Conservation (phyloP, 2,329 filamentous ascomycete species). For the Aspergillus fructus region DNA sequence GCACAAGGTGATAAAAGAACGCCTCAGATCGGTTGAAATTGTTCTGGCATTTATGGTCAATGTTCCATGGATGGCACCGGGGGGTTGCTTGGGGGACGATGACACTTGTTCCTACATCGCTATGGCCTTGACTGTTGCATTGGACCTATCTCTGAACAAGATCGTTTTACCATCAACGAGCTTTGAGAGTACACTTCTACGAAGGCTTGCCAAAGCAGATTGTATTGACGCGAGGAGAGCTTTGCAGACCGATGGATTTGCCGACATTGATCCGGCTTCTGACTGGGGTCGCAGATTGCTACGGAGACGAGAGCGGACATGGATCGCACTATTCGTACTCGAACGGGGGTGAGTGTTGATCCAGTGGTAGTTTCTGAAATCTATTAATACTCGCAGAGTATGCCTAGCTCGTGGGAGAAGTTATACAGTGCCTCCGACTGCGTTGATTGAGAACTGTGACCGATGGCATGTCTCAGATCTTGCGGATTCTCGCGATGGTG, state of each 20-base stretch:
- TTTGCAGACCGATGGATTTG: slow-evolving; percentile 66
- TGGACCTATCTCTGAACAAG: slow-evolving; percentile 70
- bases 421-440: slow-evolving; percentile 67
- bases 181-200: slow-evolving; percentile 46
- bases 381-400: slow-evolving; percentile 46
- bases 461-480: slow-evolving; percentile 65
- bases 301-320: slow-evolving; percentile 65
- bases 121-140: slow-evolving; percentile 66
- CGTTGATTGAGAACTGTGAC: slow-evolving; percentile 66
- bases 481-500: slow-evolving; percentile 66
- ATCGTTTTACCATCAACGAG: slow-evolving; percentile 59
- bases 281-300: slow-evolving; percentile 62
- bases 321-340: slow-evolving; percentile 70
- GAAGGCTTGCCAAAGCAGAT: slow-evolving; percentile 61
- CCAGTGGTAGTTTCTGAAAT: background rate
- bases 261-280: slow-evolving; percentile 60
- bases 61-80: slow-evolving; percentile 68
- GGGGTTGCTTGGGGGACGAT: slow-evolving; percentile 53
- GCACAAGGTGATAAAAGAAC: slow-evolving; percentile 59
- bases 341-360: slow-evolving; percentile 57
- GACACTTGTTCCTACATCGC: slow-evolving; percentile 71
- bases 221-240: slow-evolving; percentile 68
- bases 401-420: slow-evolving; percentile 68
- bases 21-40: slow-evolving; percentile 70
- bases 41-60: slow-evolving; percentile 74